Percentiles rank a stretch among this genome's conserved stretches.
Evolutionary conservation across 2,329 filamentous ascomycete genomes (phyloP).

Genomic region (Epichloe bromicola): DNA sequence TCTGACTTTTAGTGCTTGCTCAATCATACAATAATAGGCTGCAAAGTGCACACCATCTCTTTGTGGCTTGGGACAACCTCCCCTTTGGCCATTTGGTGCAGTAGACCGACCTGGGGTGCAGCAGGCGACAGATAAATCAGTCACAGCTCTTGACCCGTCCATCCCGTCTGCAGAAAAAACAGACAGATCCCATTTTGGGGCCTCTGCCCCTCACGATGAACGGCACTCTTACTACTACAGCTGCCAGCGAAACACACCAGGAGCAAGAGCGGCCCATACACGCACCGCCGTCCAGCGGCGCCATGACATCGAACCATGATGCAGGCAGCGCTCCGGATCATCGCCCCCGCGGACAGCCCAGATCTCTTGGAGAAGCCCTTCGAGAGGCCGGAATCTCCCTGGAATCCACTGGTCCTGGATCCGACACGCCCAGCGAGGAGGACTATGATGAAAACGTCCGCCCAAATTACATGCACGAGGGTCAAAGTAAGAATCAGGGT

Average conservation of each 20-base stretch:
- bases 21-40: not conserved
- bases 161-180: not conserved
- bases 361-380: conserved; percentile 17
- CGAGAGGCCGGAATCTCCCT: conserved; percentile 13
- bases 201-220: not conserved
- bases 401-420: conserved; percentile 13
- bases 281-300: not conserved
- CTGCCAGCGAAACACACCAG: not conserved
- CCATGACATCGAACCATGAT: not conserved
- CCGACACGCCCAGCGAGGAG: conserved; percentile 31
- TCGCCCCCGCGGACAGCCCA: conserved; percentile 4
- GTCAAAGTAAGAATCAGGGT: not conserved
- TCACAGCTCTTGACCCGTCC: not conserved
- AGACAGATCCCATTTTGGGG: not conserved
- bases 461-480: conserved; percentile 11
- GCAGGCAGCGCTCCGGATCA: not conserved
- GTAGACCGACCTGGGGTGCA: not conserved
- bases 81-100: not conserved
- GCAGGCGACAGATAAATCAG: not conserved
- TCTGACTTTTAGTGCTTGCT: no score
- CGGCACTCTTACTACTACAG: not conserved
- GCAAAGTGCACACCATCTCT: not conserved
- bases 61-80: not conserved
- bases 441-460: conserved; percentile 29
- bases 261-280: not conserved